Conservation (phyloP, 805 yeast species). For the Lipomyces kockii region DNA sequence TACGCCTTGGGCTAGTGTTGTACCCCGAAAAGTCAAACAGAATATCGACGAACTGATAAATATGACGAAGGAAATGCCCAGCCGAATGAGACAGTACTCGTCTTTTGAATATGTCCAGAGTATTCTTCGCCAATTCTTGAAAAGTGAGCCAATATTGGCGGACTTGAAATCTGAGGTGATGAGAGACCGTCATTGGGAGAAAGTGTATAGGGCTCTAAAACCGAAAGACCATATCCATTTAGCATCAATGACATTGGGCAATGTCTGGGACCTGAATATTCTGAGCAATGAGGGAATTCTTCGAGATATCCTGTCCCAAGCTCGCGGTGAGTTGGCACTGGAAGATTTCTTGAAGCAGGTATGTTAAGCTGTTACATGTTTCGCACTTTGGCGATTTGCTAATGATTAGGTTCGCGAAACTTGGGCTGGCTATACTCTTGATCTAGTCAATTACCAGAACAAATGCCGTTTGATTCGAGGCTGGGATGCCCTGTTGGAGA, state of each 20-base stretch:
- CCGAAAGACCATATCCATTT: constrained; percentile 40
- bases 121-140: constrained; percentile 50
- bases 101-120: constrained; percentile 67
- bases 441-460: constrained; percentile 57
- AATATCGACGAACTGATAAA: constrained; percentile 57
- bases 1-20: constrained; percentile 56
- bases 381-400: neutral
- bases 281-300: constrained; percentile 52
- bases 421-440: constrained; percentile 63
- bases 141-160: constrained; percentile 48
- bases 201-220: constrained; percentile 14
- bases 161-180: constrained; percentile 62
- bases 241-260: constrained; percentile 53
- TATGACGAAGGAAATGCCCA: constrained; percentile 58
- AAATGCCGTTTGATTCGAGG: constrained; percentile 63
- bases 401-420: constrained; percentile 50
- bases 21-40: constrained; percentile 52
- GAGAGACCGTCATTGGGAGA: constrained; percentile 69
- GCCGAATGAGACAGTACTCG: constrained; percentile 64
- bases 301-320: constrained; percentile 59
- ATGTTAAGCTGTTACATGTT: neutral
- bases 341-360: constrained; percentile 56
- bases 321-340: constrained; percentile 72
- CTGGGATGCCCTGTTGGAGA: constrained; percentile 68
- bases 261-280: constrained; percentile 65